Conservation (phyloP, 495 filamentous ascomycete species). For the Podospora bellae-mahoneyi region DNA sequence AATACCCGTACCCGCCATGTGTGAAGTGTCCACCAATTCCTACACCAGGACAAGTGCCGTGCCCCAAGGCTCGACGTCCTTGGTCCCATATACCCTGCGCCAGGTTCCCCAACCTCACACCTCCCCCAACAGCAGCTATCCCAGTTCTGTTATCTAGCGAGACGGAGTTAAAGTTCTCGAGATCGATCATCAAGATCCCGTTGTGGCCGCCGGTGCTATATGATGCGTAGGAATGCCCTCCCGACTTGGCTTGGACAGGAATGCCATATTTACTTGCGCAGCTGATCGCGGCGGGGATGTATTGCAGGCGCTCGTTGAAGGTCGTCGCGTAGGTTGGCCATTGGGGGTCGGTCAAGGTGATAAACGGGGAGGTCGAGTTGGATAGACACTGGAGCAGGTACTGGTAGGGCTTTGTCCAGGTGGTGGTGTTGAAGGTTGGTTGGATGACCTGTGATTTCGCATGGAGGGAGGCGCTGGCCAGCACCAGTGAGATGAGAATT, state of each 20-base stretch:
- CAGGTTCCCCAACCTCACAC: conserved; percentile 58
- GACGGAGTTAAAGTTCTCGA: conserved; percentile 41
- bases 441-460: not conserved
- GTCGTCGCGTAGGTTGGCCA: conserved; percentile 36
- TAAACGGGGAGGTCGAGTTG: conserved; percentile 15
- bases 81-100: conserved; percentile 49
- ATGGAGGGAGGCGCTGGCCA: not conserved
- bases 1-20: conserved; percentile 64
- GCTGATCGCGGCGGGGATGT: conserved; percentile 51
- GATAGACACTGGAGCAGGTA: conserved; percentile 17
- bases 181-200: conserved; percentile 51
- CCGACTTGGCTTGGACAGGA: conserved; percentile 61
- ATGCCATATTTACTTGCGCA: conserved; percentile 45
- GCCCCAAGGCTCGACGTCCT: conserved; percentile 56
- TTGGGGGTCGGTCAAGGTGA: conserved; percentile 21
- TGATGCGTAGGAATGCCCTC: conserved; percentile 69
- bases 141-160: conserved; percentile 35
- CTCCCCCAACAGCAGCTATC: conserved; percentile 54
- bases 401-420: conserved; percentile 1
- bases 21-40: conserved; percentile 66
- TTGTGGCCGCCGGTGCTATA: conserved; percentile 48
- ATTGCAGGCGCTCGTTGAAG: conserved; percentile 58
- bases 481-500: not conserved
- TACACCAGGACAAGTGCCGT: conserved; percentile 58
- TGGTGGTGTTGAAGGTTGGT: not conserved